Percentiles rank a stretch among this genome's conserved stretches.
Evolutionary conservation across 345 rosid species (phyloP).

Genomic region (Anacardium occidentale): DNA sequence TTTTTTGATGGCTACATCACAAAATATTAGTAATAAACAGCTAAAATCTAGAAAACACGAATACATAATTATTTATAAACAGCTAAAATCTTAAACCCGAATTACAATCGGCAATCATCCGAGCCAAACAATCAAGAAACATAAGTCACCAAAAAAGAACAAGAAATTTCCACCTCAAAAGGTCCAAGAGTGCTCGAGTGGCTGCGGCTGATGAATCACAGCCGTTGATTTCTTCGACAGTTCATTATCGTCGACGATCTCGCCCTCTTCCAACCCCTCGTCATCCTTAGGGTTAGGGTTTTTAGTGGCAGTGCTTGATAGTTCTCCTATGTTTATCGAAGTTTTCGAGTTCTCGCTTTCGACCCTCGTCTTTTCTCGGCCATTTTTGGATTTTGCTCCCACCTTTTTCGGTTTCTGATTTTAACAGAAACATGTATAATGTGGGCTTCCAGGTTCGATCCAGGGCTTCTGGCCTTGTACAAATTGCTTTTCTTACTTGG

Average conservation of each 20-base stretch:
- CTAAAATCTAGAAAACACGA: neutral
- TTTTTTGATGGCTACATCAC: too few species aligned
- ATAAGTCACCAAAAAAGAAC: neutral
- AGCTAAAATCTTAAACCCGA: neutral
- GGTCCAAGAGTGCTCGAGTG: constrained; percentile 82
- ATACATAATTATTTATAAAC: too few species aligned
- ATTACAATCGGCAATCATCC: neutral
- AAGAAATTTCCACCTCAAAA: constrained; percentile 21
- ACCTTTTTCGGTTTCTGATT: neutral
- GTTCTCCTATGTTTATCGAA: constrained; percentile 19
- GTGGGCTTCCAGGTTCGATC: neutral
- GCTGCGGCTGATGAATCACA: constrained; percentile 44
- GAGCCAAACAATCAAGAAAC: neutral
- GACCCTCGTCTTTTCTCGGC: constrained; percentile 16
- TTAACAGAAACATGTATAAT: neutral
- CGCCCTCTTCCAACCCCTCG: constrained; percentile 60
- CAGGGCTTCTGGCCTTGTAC: neutral
- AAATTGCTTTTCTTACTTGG: too few species aligned
- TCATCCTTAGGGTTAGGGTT: constrained; percentile 29
- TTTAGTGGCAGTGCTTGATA: neutral
- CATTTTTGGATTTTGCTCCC: neutral
- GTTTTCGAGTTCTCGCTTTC: constrained; percentile 20
- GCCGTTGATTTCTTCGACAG: constrained; percentile 30
- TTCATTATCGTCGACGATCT: constrained; percentile 43
- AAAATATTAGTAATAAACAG: too few species aligned